A percentile compares a stretch with the other conserved stretches of the same genome.
These are phyloP conservation scores for Pichia occidentalis DNA, from an alignment of 805 yeast genomes.

Conservation along the genomic window DNA sequence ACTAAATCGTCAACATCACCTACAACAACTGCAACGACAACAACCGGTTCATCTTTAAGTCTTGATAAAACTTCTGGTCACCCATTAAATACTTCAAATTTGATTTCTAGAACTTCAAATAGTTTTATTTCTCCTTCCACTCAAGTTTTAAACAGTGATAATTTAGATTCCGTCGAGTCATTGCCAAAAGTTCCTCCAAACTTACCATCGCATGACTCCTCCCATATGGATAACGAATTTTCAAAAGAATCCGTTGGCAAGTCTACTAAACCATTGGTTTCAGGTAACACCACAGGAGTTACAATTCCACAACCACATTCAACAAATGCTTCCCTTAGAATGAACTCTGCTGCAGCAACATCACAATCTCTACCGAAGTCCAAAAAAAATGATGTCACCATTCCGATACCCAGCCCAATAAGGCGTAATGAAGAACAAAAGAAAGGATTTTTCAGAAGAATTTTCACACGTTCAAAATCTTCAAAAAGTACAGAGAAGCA, in stretches of 20 bases:
- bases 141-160: background rate
- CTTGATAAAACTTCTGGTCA: background rate
- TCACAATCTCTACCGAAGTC: too few relatives aligned
- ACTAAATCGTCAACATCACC: constrained; percentile 4
- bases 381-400: too few relatives aligned
- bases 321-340: too few relatives aligned
- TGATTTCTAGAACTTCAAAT: background rate
- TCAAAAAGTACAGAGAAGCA: background rate
- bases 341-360: too few relatives aligned
- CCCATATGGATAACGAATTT: too few relatives aligned
- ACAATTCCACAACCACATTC: too few relatives aligned
- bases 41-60: constrained; percentile 5
- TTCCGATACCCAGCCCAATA: too few relatives aligned
- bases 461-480: constrained; percentile 8
- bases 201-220: too few relatives aligned
- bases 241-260: too few relatives aligned
- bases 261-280: too few relatives aligned
- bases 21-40: constrained; percentile 7
- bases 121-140: background rate
- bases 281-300: too few relatives aligned
- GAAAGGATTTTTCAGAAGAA: constrained; percentile 6
- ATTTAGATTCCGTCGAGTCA: background rate
- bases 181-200: background rate
- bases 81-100: background rate
- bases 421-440: constrained; percentile 1